Base-by-base conservation (phyloP, 345 rosid genomes). In the Salix caprea region DNA sequence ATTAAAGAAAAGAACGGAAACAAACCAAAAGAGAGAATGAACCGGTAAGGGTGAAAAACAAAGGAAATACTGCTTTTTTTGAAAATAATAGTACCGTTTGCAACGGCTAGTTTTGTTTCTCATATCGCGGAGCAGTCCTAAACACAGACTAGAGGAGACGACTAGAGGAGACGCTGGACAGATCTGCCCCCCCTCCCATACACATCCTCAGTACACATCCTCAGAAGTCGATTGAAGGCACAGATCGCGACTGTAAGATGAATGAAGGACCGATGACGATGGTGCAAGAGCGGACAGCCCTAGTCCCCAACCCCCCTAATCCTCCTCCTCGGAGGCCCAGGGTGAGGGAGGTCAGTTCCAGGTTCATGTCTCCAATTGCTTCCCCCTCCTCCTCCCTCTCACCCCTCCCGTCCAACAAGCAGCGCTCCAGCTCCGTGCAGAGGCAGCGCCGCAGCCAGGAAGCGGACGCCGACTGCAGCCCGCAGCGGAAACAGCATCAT, bases 331-430 rank as follows among this genome's bases (percentile, higher is more conserved):
- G 98, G 54, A 80, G 98, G 37, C 97, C 91, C 0, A 86, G 97
- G 70, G 97, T 93, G 2, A 88, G 98, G 79, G 97, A 91, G 79
- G 95, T 91, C 4, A 89, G 94, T 36, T 93, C 97, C 9, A 75
- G 97, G 76, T 93, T 91, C 76, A 91, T 93, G 98, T 87, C 98
- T 77, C 93, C 98, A 0, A 79, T 75, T 39, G 21, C 42, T 34
- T 69, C 73, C 34, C n/a, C 85, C 9, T 80, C 92, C 12, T 83
- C 82, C 28, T 83, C 85, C 56, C 58, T 52, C 21, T 62, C 66
- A 4, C 68, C 79, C 32, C 58, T 42, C 11, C 67, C 67, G 46
- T 40, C 36, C n/a, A 60, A 13, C 15, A 69, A 69, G 52, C 68
- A 69, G 23, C 79, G 79, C 14, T 58, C 73, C 58, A 69, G 69